Evolutionary conservation across 768 basidiomycete species (phyloP).

Genomic region (Clitopilus passeckerianus): DNA sequence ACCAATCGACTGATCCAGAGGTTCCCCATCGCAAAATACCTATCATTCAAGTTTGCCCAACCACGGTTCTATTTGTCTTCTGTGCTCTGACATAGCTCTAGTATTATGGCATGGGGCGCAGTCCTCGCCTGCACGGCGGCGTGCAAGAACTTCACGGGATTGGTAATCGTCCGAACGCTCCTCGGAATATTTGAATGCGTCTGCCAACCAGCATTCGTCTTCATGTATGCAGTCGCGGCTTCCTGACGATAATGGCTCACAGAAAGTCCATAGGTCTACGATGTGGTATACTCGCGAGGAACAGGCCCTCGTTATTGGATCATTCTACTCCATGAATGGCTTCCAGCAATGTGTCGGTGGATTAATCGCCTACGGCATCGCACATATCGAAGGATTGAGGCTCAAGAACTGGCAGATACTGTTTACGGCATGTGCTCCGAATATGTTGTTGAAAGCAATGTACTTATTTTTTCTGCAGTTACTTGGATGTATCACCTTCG

Average conservation of each 20-base stretch:
- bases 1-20: slow-evolving; percentile 44
- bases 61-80: neutral
- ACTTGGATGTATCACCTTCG: slow-evolving; percentile 38
- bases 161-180: slow-evolving; percentile 42
- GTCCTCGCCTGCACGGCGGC: slow-evolving; percentile 45
- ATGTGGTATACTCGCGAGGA: slow-evolving; percentile 52
- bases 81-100: slow-evolving; percentile 3
- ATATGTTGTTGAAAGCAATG: neutral
- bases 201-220: slow-evolving; percentile 44
- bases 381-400: slow-evolving; percentile 31
- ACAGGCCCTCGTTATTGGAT: slow-evolving; percentile 39
- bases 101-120: slow-evolving; percentile 37
- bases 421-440: slow-evolving; percentile 25
- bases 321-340: slow-evolving; percentile 43
- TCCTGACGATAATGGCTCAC: neutral
- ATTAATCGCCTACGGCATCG: slow-evolving; percentile 44
- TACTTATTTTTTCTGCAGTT: slow-evolving; percentile 21
- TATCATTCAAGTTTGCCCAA: slow-evolving; percentile 32
- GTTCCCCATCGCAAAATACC: slow-evolving; percentile 45
- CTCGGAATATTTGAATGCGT: slow-evolving; percentile 43
- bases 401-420: slow-evolving; percentile 49
- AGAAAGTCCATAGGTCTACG: slow-evolving; percentile 26
- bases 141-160: slow-evolving; percentile 36
- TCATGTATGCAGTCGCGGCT: slow-evolving; percentile 22
- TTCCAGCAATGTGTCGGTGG: slow-evolving; percentile 46